Evolutionary conservation across 2,329 filamentous ascomycete genomes (phyloP).

Genomic region (Penicillium hesseltinei): DNA sequence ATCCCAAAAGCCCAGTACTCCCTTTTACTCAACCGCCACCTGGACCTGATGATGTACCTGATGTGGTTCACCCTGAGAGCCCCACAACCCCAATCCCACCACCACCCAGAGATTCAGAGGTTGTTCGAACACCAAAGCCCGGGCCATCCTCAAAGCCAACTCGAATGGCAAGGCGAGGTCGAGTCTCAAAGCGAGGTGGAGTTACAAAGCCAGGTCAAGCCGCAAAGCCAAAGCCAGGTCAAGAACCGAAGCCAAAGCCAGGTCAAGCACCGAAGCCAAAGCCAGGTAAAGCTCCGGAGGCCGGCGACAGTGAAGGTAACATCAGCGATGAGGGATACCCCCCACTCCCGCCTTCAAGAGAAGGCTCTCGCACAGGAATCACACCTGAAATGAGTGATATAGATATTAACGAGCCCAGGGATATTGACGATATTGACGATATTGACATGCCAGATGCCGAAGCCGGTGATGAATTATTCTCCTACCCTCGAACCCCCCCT

Average conservation of each 20-base stretch:
- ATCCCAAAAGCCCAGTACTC: too few species aligned
- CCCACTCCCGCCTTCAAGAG: not conserved
- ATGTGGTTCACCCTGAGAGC: too few species aligned
- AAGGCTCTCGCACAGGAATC: not conserved
- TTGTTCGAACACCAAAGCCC: too few species aligned
- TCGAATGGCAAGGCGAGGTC: not conserved
- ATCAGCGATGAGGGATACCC: not conserved
- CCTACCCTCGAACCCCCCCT: too few species aligned
- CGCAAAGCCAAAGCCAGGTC: not conserved
- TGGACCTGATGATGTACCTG: not conserved
- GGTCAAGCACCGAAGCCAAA: not conserved
- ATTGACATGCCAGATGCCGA: not conserved
- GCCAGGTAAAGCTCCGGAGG: too few species aligned
- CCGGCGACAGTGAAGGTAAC: not conserved
- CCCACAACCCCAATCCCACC: too few species aligned
- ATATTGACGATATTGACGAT: not conserved
- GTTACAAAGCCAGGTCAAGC: not conserved
- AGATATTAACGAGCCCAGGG: not conserved
- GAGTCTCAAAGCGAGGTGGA: not conserved
- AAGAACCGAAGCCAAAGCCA: not conserved
- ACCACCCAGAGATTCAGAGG: too few species aligned
- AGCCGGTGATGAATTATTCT: not conserved
- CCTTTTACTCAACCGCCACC: not conserved
- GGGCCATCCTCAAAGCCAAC: not conserved
- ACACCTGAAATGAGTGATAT: not conserved